Conservation (phyloP, 345 rosid species). For the Aquilaria yunnanensis region DNA sequence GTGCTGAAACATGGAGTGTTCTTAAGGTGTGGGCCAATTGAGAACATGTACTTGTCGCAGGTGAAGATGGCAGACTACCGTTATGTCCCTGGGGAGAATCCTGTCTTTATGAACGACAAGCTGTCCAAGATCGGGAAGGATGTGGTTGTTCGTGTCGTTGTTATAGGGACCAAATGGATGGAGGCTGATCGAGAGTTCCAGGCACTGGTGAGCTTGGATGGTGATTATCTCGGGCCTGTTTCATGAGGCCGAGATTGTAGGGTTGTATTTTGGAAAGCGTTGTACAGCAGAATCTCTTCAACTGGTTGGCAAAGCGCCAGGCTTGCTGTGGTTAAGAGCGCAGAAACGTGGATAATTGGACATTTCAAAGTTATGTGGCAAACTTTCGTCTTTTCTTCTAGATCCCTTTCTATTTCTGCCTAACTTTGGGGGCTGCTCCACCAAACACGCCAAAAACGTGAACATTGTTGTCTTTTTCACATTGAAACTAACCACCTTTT, state of each 20-base stretch:
- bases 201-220: conserved; percentile 77
- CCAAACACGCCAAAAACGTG: no score
- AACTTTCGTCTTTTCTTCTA: no score
- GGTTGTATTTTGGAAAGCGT: no score
- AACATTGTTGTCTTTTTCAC: no score
- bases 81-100: conserved; percentile 61
- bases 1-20: conserved; percentile 84
- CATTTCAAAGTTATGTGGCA: no score
- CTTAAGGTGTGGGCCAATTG: conserved; percentile 64
- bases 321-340: no score
- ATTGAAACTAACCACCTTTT: no score
- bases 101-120: conserved; percentile 58
- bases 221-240: conserved; percentile 68
- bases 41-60: conserved; percentile 50
- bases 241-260: conserved; percentile 8
- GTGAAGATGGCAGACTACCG: conserved; percentile 61
- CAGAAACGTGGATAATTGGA: no score
- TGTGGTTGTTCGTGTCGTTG: conserved; percentile 45
- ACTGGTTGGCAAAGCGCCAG: neutral
- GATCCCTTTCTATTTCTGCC: no score
- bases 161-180: conserved; percentile 71
- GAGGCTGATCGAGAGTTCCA: conserved; percentile 81
- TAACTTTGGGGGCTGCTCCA: no score
- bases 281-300: no score
- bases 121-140: conserved; percentile 54